Evolutionary conservation across 176 grass and related monocot species (phyloP).

Genomic region (Oryza rufipogon): DNA sequence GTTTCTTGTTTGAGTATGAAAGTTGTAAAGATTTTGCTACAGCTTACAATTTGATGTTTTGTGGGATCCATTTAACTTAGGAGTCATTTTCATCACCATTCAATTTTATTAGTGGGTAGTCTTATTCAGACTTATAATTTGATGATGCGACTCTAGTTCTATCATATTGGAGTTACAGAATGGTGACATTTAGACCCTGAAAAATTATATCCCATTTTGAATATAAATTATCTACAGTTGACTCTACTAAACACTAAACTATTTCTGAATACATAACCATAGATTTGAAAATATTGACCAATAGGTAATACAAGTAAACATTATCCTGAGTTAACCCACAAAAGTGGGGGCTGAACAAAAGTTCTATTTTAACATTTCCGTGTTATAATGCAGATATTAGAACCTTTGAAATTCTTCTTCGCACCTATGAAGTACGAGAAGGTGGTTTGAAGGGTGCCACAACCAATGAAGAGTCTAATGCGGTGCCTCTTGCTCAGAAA

Average conservation of each 20-base stretch:
- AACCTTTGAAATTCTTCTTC: slow-evolving; percentile 89
- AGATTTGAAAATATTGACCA: not conserved
- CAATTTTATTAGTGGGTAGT: not conserved
- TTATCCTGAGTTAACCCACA: not conserved
- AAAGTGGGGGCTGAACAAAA: not conserved
- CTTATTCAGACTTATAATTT: not conserved
- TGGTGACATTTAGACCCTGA: not conserved
- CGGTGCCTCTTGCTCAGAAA: slow-evolving; percentile 61
- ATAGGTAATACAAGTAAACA: not conserved
- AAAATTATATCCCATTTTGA: not conserved
- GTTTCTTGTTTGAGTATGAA: not conserved
- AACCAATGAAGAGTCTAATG: slow-evolving; percentile 36
- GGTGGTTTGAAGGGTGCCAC: slow-evolving; percentile 33
- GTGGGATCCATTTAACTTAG: not conserved
- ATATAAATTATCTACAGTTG: not conserved
- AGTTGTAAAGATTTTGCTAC: not conserved
- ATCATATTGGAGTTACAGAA: not conserved
- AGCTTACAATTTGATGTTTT: not conserved
- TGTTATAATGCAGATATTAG: slow-evolving; percentile 75
- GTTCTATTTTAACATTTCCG: not conserved
- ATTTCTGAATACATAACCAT: not conserved
- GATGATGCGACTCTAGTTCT: not conserved
- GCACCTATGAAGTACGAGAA: slow-evolving; percentile 72
- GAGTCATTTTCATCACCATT: not conserved
- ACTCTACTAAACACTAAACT: not conserved